Conservation (phyloP, 1,284 basidiomycete species). For the Cryptococcus neoformans region DNA sequence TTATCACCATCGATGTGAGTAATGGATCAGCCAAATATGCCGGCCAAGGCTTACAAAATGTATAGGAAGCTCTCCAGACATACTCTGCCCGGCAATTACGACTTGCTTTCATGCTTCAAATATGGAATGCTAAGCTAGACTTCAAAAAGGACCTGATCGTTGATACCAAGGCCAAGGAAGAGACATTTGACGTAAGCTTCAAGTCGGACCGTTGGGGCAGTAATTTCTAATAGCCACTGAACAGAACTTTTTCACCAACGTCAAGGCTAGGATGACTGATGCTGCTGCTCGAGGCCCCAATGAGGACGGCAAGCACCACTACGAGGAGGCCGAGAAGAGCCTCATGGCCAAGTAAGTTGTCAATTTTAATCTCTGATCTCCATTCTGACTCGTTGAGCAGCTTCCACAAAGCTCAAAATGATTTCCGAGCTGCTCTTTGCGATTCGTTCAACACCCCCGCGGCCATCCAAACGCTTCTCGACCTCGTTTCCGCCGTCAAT, state of each 20-base stretch:
- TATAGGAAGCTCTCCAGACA: constrained; percentile 81
- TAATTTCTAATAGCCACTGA: not conserved
- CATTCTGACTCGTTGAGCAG: constrained; percentile 48
- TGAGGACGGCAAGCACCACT: constrained; percentile 52
- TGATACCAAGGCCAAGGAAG: constrained; percentile 85
- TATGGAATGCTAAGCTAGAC: constrained; percentile 92
- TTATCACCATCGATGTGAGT: constrained; percentile 93
- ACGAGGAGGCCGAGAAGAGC: constrained; percentile 60
- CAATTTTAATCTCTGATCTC: not conserved
- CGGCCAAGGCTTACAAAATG: constrained; percentile 2
- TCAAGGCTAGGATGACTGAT: constrained; percentile 68
- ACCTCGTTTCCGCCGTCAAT: constrained; percentile 84
- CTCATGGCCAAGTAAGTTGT: constrained; percentile 60
- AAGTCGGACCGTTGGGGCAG: not conserved
- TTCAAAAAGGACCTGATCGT: constrained; percentile 83
- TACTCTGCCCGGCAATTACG: constrained; percentile 87
- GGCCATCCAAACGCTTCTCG: constrained; percentile 72
- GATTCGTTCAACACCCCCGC: constrained; percentile 96
- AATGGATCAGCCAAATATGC: not conserved
- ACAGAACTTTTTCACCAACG: constrained; percentile 90
- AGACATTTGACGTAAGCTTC: constrained; percentile 73
- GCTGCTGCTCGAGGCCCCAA: constrained; percentile 36
- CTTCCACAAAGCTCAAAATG: constrained; percentile 68
- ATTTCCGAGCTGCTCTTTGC: constrained; percentile 86
- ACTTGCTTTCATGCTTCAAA: constrained; percentile 87